Base-by-base conservation (phyloP, 768 basidiomycete species). In the Termitomyces sp. region DNA sequence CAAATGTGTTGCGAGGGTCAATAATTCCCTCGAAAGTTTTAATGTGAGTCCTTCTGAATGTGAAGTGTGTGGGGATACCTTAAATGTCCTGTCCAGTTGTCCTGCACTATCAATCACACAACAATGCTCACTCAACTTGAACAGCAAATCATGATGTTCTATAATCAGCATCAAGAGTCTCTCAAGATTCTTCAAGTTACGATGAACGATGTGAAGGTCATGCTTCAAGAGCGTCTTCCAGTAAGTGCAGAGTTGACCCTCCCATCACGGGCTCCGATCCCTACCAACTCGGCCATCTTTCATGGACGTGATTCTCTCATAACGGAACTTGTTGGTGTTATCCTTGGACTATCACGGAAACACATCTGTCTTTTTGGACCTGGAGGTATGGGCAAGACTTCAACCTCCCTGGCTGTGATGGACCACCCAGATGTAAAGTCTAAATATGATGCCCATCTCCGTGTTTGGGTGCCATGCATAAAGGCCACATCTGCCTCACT, bases 341-440 rank as follows among this genome's bases (percentile, higher is more conserved):
- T 67, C 21, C 51, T 35, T 21, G 17, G 3, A 21, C 23, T 23
- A 14, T 44, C 44, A 1, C 50, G 26, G 0, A 48, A 58, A 21
- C 63, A 63, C 11, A 55, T 70, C 28, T 63, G 63, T 37, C 57
- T 70, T 14, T 62, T 64, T n/a, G 69, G 69, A 8, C 61, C 66
- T 2, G 75, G 73, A 1, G 75, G 75, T 8, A 74, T 75, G 60
- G 53, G 53, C 1, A 53, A 76, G 59, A 75, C 75, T 3, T 62
- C 71, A 3, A 58, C 70, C 21, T 71, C 75, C 0, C 64, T 74
- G 7, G 69, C 72, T 3, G 66, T 73, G 14, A 64, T 72, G 50
- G 59, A 68, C 21, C 57, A 67, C 30, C 31, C 56, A 15, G 37
- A 49, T 6, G 57, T 73, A 7, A 53, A 61, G 11, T 42, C 58